Evolutionary conservation across 331 rosid species (phyloP).

Genomic region (Quercus phellos): DNA sequence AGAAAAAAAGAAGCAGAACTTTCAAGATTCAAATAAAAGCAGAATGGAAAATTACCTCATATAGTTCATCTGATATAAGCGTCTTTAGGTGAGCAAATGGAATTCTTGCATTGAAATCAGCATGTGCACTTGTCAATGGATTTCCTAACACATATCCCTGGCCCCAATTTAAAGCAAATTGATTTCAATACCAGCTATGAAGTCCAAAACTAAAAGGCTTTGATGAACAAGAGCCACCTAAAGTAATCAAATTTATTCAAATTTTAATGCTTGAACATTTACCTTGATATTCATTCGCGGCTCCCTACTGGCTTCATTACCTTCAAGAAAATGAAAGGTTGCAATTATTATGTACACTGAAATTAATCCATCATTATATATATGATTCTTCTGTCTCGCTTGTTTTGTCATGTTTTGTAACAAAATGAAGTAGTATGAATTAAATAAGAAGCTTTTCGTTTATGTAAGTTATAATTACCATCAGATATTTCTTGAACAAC

Average conservation of each 20-base stretch:
- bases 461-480: too few species aligned
- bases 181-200: not conserved
- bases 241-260: too few species aligned
- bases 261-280: not conserved
- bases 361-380: too few species aligned
- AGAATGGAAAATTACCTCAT: not conserved
- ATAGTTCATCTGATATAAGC: slow-evolving; percentile 4
- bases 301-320: slow-evolving; percentile 3
- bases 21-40: too few species aligned
- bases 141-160: slow-evolving; percentile 1
- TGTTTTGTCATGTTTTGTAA: not conserved
- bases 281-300: not conserved
- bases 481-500: too few species aligned
- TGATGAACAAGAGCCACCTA: too few species aligned
- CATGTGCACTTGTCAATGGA: not conserved
- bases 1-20: too few species aligned
- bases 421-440: too few species aligned
- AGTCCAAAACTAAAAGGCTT: not conserved
- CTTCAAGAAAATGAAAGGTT: not conserved
- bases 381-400: not conserved
- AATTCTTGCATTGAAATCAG: slow-evolving; percentile 1
- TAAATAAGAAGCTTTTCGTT: too few species aligned
- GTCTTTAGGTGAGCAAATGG: too few species aligned
- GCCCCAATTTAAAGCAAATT: not conserved
- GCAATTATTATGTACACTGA: not conserved